A percentile compares a stretch with the other conserved stretches of the same genome.
Conservation (phyloP, 2,329 filamentous ascomycete species). For the Diplodia scrobiculata region DNA sequence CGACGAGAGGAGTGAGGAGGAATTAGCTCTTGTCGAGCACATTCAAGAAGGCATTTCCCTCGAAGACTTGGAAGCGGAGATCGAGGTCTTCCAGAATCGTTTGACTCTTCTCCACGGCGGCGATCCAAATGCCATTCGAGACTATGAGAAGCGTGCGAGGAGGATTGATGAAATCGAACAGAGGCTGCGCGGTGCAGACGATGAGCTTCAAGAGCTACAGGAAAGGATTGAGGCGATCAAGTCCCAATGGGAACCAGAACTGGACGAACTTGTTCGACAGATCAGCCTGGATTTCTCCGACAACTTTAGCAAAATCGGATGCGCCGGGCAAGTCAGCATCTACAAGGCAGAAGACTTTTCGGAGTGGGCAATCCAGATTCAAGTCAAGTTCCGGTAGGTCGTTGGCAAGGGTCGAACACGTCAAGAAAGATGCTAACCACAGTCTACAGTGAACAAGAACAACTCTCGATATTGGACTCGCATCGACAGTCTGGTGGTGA, state of each 20-base stretch:
- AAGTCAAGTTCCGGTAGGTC: slow-evolving; percentile 85
- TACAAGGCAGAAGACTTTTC: slow-evolving; percentile 92
- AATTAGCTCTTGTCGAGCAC: slow-evolving; percentile 32
- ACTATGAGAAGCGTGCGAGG: slow-evolving; percentile 59
- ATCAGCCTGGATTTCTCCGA: slow-evolving; percentile 91
- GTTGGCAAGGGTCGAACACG: background rate
- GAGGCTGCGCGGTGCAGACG: slow-evolving; percentile 55
- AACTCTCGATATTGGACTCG: slow-evolving; percentile 79
- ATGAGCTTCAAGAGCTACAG: slow-evolving; percentile 58
- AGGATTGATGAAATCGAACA: slow-evolving; percentile 68
- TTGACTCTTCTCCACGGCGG: slow-evolving; percentile 79
- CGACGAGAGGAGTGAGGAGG: slow-evolving; percentile 41
- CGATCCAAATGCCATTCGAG: slow-evolving; percentile 71
- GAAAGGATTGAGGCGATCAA: slow-evolving; percentile 67
- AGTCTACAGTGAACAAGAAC: slow-evolving; percentile 69
- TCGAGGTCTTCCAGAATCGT: slow-evolving; percentile 71
- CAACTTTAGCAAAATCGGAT: slow-evolving; percentile 92
- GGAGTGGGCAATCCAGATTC: slow-evolving; percentile 89
- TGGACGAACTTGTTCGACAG: slow-evolving; percentile 74
- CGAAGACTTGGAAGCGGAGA: slow-evolving; percentile 70
- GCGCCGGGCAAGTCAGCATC: slow-evolving; percentile 84
- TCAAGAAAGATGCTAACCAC: slow-evolving; percentile 20
- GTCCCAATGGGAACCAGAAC: slow-evolving; percentile 75
- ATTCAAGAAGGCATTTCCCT: slow-evolving; percentile 36
- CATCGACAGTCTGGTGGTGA: slow-evolving; percentile 96